Base-by-base conservation (phyloP, 1,284 basidiomycete genomes). In the Kalmanozyma brasiliensis region DNA sequence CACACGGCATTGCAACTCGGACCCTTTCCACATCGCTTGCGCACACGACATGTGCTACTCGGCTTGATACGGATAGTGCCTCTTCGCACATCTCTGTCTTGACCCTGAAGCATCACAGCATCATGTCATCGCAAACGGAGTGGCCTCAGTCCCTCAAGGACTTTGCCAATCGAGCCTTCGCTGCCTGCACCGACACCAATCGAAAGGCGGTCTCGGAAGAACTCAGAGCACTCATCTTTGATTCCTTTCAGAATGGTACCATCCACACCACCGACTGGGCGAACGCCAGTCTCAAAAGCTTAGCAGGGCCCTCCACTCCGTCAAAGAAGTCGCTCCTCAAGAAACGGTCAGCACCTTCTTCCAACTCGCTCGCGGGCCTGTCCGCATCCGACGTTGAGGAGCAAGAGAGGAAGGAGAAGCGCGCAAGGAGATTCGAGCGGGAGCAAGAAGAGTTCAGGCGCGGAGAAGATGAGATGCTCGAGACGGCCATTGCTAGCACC, bases 221-320 rank as follows among this genome's bases (percentile, higher is more conserved):
- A 63, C 77, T 84, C 23, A 81, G 83, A 52, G 68, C 67, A 13
- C 74, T 82, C 38, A 84, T 84, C 60, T 84, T 83, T 57, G 58
- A 79, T 23, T 82, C 83, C 0, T 84, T 81, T 58, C 76, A 81
- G 48, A 86, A 87, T 76, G 88, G 91, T 81, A 87, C 90, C 8
- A 86, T 95, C 33, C 92, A 91, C 89, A 91, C 90, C 29, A 93
- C 89, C 52, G 92, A 95, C 82, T 95, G 93, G 93, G 84, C 86
- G 24, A 88, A 86, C 37, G 87, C 91, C 36, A 89, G 92, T 83
- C 85, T 95, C 62, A 86, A 91, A 86, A 90, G 89, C 90, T 91
- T 71, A n/a, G 79, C 75, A 79, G 72, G 60, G 29, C 29, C 57
- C 0, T 53, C 57, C 11, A 36, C 44, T 9, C 11, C 29, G 13